Percentiles rank a stretch among this genome's conserved stretches.
Evolutionary conservation across 257 asterid species (phyloP).

Genomic region (Jacaranda copaia): DNA sequence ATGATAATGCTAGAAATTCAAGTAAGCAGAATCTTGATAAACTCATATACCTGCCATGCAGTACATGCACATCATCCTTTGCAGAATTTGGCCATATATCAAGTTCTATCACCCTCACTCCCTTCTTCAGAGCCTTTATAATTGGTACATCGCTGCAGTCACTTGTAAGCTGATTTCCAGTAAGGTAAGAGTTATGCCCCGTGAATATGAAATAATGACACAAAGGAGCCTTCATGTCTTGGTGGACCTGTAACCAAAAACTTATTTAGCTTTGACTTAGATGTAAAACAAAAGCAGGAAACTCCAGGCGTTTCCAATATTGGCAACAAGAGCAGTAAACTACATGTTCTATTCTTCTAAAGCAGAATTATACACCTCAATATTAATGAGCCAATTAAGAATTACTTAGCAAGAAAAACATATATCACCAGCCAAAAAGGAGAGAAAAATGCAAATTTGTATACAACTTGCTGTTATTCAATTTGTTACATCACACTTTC

Average conservation of each 20-base stretch:
- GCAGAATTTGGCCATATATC: conserved; percentile 88
- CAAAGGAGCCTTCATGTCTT: conserved; percentile 79
- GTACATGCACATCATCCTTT: conserved; percentile 77
- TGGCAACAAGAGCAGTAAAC: background rate
- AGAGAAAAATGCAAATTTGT: background rate
- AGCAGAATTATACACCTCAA: background rate
- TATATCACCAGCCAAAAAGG: background rate
- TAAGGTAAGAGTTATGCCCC: conserved; percentile 87
- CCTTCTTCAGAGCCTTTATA: conserved; percentile 76
- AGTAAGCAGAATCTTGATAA: conserved; percentile 17
- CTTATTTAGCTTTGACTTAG: background rate
- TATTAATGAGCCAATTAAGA: background rate
- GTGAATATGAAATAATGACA: conserved; percentile 82
- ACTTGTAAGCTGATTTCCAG: conserved; percentile 91
- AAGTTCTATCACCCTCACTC: conserved; percentile 86
- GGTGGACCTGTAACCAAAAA: conserved; percentile 63
- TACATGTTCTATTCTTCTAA: background rate
- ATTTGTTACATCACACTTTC: background rate
- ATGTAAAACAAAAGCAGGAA: background rate
- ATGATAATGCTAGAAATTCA: background rate
- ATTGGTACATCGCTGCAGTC: conserved; percentile 88
- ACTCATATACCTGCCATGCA: conserved; percentile 76
- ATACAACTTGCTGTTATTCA: background rate
- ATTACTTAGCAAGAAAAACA: background rate
- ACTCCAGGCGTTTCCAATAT: background rate